Evolutionary conservation across 2,329 filamentous ascomycete genomes (phyloP), one percentile per base, ranked within the genome.

Genomic region (Davidsoniella neocaledoniae): DNA sequence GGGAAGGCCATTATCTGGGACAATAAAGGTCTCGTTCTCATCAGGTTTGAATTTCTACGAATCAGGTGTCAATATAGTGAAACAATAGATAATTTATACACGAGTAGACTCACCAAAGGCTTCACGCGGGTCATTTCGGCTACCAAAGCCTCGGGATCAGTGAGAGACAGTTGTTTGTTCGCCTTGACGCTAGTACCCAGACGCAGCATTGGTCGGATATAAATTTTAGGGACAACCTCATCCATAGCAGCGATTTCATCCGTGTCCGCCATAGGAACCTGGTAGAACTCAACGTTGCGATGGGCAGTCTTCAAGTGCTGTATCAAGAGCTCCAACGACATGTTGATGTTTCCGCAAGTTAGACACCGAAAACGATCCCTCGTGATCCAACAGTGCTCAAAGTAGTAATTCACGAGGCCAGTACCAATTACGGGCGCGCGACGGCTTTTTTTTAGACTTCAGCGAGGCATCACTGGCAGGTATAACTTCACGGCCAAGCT

Each of bases 331-430:
- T 59, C 57, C 53, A 77, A 62, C 6, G 68, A 68, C 21, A 67
- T 61, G 53, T 75, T 68, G 19, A 64, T 59, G 2, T 64, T 64
- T 25, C 68, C 69, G 56, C 74, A 78, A 25, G 68, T 60, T 47
- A 76, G 63, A 58, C 74, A 78, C 43, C 66, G 62, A 55, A 68
- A 73, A 26, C 62, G 68, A 33, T 72, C 67, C n/a, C 74, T 60
- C 2, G 63, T 61, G 39, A 75, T 59, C 51, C 69, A 62, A 54
- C 73, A 64, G 43, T 62, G 62, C 19, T 66, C 68, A 40, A 69
- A 58, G 43, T 63, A 60, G 58, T 69, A 77, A 43, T 63, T 66
- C 48, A 76, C 67, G 54, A 59, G 65, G 56, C 65, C 69, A 10
- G 40, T 49, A 4, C 47, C 47, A 26, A 19, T 14, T 16, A 10